A percentile compares a stretch with the other conserved stretches of the same genome.
These are phyloP conservation scores for Pelargonium australe DNA, from an alignment of 441 rosid genomes.

Conservation along the genomic window DNA sequence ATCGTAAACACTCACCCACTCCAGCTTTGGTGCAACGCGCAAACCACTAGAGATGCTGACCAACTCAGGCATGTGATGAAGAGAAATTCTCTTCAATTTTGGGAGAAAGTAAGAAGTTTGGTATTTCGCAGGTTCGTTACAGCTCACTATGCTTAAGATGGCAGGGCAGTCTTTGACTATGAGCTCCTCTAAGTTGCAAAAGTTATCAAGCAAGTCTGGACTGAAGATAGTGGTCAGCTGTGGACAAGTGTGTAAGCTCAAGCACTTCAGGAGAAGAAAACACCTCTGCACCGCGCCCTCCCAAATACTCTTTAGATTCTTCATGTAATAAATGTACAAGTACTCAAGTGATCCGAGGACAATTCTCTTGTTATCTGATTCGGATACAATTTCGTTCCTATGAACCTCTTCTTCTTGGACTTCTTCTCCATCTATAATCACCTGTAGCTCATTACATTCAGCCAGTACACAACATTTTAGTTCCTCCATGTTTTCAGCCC, in stretches of 20 bases:
- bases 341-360: conserved; percentile 14
- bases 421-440: not conserved
- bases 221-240: conserved; percentile 15
- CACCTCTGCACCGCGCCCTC: not conserved
- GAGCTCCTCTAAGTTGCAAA: conserved; percentile 16
- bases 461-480: conserved; percentile 6
- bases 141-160: conserved; percentile 12
- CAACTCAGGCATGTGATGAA: not conserved
- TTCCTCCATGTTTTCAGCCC: not conserved
- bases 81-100: not conserved
- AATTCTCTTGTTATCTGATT: not conserved
- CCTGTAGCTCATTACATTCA: conserved; percentile 4
- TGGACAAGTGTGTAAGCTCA: conserved; percentile 20
- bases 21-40: not conserved
- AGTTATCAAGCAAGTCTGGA: conserved; percentile 6
- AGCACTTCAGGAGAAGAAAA: conserved; percentile 11
- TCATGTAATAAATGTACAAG: conserved; percentile 17
- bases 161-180: conserved; percentile 18
- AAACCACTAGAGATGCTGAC: not conserved
- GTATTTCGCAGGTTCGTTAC: not conserved
- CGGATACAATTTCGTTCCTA: conserved; percentile 1
- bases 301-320: conserved; percentile 18
- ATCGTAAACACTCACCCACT: not conserved
- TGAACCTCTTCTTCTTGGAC: not conserved
- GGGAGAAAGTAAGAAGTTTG: not conserved